These are phyloP conservation scores for Globisporangium sylvaticum DNA, from an alignment of 352 stramenopile genomes.

Conservation along the genomic window DNA sequence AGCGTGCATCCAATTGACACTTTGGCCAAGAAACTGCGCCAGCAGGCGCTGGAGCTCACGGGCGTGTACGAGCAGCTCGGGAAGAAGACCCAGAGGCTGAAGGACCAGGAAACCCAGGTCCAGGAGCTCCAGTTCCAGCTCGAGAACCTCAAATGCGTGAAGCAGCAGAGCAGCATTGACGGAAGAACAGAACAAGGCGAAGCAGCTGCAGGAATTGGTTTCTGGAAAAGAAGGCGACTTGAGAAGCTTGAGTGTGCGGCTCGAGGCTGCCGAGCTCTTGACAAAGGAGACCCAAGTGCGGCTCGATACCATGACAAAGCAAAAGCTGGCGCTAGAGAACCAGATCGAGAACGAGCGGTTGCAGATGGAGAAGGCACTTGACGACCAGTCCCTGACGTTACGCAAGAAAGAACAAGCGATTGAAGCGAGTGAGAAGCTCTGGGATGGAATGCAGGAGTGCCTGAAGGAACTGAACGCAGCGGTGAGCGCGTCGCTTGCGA, in stretches of 20 bases:
- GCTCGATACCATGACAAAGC: slow-evolving; percentile 13
- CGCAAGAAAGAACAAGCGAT: slow-evolving; percentile 15
- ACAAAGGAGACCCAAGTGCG: slow-evolving; percentile 15
- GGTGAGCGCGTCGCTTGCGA: slow-evolving; percentile 12
- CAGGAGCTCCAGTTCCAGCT: slow-evolving; percentile 43
- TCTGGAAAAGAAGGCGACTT: slow-evolving; percentile 4
- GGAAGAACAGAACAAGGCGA: slow-evolving; percentile 15
- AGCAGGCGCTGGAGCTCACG: slow-evolving; percentile 68
- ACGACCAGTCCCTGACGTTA: slow-evolving; percentile 18
- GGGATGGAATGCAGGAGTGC: slow-evolving; percentile 21
- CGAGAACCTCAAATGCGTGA: slow-evolving; percentile 29
- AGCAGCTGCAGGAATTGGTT: neutral
- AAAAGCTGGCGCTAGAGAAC: slow-evolving; percentile 19
- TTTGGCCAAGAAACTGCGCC: slow-evolving; percentile 66
- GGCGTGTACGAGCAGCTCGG: slow-evolving; percentile 69
- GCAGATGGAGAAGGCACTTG: slow-evolving; percentile 14
- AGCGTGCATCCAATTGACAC: slow-evolving; percentile 56
- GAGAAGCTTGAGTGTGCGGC: slow-evolving; percentile 1
- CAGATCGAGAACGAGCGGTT: slow-evolving; percentile 17
- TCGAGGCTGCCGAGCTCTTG: slow-evolving; percentile 10
- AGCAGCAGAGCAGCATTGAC: slow-evolving; percentile 14
- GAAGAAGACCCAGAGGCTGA: slow-evolving; percentile 43
- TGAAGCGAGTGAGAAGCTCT: slow-evolving; percentile 16
- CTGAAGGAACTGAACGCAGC: slow-evolving; percentile 37
- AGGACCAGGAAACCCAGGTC: slow-evolving; percentile 31